Base-by-base conservation (phyloP, 2,329 filamentous ascomycete genomes). In the Xylariaceae sp. region DNA sequence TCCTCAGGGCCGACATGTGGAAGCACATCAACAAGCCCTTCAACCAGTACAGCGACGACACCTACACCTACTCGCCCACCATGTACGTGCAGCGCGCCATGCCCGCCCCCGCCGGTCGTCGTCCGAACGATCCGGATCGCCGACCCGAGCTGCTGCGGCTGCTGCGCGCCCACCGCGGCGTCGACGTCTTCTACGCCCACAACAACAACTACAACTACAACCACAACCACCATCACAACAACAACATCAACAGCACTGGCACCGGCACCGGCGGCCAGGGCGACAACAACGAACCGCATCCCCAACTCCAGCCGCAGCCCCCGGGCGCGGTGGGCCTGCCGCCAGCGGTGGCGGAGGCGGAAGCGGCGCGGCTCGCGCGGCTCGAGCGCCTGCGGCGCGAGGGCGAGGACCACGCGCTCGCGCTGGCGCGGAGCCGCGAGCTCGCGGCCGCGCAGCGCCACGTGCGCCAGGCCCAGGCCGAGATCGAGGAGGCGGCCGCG, bases 1-100 rank as follows among this genome's bases (percentile, higher is more conserved):
- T 83, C 1, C 61, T 83, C 6, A 77, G 77, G 45, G 72, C 71
- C 1, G 75, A 72, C 27, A 67, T 81, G 58, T 82, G 77, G 76
- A 76, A 77, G 48, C 59, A 71, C 19, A 58, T 82, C 46, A 82
- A 82, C 56, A 68, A 74, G 39, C 60, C 70, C 0, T 74, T 67
- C 46, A 76, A 78, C 43, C 59, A 67, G 39, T 76, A 67, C 53
- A 69, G 56, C 2, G 61, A 70, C 26, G 67, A 68, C 16, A 63
- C 60, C 5, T 66, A 67, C 44, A 74, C 69, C 2, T 83, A 80
- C 53, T 83, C 78, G 0, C 72, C 78, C 0, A 75, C 77, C 3
- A 78, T 76, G 59, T 83, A 82, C 49, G 64, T 78, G 14, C 46
- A 53, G 22, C 68, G 66, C 27, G 51, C 74, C 1, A 44, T 75